Percentiles rank a stretch among this genome's conserved stretches.
Conservation (phyloP, 805 yeast genomes). For the Saturnispora diversa region DNA sequence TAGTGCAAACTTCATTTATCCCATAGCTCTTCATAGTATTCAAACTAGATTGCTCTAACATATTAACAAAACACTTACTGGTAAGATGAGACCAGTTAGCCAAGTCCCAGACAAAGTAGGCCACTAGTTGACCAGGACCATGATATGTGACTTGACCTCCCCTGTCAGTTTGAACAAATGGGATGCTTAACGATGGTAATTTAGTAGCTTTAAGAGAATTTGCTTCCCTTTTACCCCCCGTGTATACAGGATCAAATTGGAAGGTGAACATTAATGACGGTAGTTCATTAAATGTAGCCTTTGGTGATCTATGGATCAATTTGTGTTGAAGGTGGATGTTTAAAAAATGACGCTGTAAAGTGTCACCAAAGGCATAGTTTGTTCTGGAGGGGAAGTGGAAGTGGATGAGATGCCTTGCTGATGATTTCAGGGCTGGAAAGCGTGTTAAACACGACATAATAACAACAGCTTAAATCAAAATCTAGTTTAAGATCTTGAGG, state of each 20-base stretch:
- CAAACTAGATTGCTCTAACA: constrained; percentile 30
- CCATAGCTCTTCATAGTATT: constrained; percentile 29
- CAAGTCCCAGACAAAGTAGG: constrained; percentile 72
- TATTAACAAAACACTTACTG: constrained; percentile 45
- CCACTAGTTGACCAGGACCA: constrained; percentile 90
- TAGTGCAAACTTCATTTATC: constrained; percentile 38
- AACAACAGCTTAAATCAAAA: neutral
- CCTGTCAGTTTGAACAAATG: constrained; percentile 68
- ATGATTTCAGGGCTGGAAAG: neutral
- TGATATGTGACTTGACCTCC: constrained; percentile 98
- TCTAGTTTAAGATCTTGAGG: neutral
- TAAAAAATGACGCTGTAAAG: constrained; percentile 49
- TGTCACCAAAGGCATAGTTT: constrained; percentile 42
- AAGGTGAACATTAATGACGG: constrained; percentile 67
- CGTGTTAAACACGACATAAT: constrained; percentile 3
- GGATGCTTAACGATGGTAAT: constrained; percentile 30
- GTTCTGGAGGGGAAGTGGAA: constrained; percentile 33
- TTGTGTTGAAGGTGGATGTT: constrained; percentile 40
- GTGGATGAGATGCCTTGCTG: constrained; percentile 23
- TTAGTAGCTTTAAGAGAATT: constrained; percentile 10
- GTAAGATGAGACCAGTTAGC: constrained; percentile 45
- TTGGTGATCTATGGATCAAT: constrained; percentile 20
- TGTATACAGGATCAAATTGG: constrained; percentile 79
- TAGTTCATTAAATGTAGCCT: constrained; percentile 32
- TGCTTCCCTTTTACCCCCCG: constrained; percentile 83